Conservation (phyloP, 208 protist species). For the Blechomonas ayalai region DNA sequence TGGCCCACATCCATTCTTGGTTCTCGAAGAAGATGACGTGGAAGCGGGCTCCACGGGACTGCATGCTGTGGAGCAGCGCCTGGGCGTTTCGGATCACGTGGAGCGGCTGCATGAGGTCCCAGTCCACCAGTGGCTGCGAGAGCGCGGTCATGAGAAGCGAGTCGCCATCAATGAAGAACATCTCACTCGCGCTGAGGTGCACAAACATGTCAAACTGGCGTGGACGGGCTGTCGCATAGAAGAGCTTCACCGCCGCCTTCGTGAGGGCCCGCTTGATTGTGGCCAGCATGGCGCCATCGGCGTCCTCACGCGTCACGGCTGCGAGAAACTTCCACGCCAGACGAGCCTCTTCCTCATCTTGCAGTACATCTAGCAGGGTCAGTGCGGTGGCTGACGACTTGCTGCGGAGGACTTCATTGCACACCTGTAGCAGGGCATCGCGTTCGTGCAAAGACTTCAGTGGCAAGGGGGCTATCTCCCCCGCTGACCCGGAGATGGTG, state of each 20-base stretch:
- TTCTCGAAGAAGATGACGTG: constrained; percentile 83
- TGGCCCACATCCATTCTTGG: constrained; percentile 65
- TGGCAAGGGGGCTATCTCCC: constrained; percentile 11
- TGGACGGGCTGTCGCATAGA: constrained; percentile 78
- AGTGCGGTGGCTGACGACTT: neutral
- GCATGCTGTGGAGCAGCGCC: constrained; percentile 58
- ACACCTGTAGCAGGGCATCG: constrained; percentile 22
- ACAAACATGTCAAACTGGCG: constrained; percentile 87
- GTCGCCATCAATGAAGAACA: constrained; percentile 92
- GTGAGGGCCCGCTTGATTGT: constrained; percentile 39
- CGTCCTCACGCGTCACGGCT: constrained; percentile 14
- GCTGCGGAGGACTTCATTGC: constrained; percentile 13
- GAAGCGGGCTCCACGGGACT: constrained; percentile 67
- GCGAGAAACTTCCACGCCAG: constrained; percentile 80
- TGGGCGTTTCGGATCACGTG: constrained; percentile 86
- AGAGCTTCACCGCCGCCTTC: constrained; percentile 40
- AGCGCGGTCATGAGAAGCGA: constrained; percentile 81
- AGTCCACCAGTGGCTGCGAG: constrained; percentile 71
- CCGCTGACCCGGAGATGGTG: constrained; percentile 12
- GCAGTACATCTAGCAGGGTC: constrained; percentile 26
- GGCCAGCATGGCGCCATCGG: constrained; percentile 10
- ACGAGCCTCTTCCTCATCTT: constrained; percentile 50
- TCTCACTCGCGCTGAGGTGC: constrained; percentile 79
- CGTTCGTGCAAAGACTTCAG: constrained; percentile 9
- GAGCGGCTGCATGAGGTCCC: constrained; percentile 81